phyloP scores from a whole-genome alignment of 768 basidiomycete species.

The Sarcomyxa edulis region DNA sequence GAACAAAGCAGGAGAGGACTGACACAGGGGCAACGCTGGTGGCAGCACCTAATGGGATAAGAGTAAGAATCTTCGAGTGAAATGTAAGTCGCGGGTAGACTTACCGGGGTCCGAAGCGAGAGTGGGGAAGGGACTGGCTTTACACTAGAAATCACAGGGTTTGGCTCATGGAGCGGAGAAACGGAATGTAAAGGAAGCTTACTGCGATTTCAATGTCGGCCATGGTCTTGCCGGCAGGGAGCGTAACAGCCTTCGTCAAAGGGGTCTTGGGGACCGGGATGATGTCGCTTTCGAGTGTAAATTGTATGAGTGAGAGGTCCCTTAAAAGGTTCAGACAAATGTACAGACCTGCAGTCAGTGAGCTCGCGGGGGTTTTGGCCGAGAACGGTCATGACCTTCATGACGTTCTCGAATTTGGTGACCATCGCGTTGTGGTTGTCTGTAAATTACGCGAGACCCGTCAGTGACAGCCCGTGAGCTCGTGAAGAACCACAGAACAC shows the following conservation, averaged over 20 bases:
- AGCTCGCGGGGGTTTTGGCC: conserved; percentile 18
- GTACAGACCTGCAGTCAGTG: conserved; percentile 24
- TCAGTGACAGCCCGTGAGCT: neutral
- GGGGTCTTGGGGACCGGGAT: conserved; percentile 12
- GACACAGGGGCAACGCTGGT: conserved; percentile 16
- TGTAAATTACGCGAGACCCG: conserved; percentile 4
- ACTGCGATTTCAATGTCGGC: conserved; percentile 22
- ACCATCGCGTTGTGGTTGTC: conserved; percentile 19
- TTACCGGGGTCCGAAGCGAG: conserved; percentile 15
- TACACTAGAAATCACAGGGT: conserved; percentile 9
- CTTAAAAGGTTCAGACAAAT: no score
- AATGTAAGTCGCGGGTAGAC: neutral
- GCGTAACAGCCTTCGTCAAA: conserved; percentile 11
- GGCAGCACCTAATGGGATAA: conserved; percentile 8
- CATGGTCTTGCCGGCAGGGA: conserved; percentile 24
- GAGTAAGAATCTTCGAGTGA: neutral
- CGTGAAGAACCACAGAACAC: neutral
- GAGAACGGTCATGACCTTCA: conserved; percentile 24
- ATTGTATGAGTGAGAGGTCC: no score
- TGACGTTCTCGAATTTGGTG: conserved; percentile 20
- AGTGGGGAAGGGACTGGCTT: conserved; percentile 17
- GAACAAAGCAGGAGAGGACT: neutral
- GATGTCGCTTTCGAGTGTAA: no score
- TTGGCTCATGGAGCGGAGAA: neutral
- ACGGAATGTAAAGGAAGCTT: neutral